Conservation (phyloP, 2,329 filamentous ascomycete species). For the Pseudogymnoascus sp. region DNA sequence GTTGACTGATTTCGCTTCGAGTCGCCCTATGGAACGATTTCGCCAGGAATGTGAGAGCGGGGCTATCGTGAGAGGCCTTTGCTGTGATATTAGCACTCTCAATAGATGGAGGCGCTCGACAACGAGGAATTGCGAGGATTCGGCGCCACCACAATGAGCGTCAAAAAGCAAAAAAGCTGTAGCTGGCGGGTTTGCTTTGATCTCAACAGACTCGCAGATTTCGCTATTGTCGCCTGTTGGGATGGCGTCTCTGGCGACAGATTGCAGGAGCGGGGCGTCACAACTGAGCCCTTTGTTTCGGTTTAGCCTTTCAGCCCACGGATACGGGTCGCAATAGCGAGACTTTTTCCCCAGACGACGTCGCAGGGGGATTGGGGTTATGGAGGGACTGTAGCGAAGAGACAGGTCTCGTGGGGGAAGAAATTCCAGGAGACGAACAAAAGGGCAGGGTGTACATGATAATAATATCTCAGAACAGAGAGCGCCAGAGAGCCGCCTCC, state of each 20-base stretch:
- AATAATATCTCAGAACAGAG: conserved; percentile 1
- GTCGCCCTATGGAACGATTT: not conserved
- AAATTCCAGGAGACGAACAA: conserved; percentile 5
- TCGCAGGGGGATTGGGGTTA: not conserved
- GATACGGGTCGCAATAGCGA: not conserved
- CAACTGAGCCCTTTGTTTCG: not conserved
- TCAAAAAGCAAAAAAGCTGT: not conserved
- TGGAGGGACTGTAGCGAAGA: not conserved
- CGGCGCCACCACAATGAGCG: not conserved
- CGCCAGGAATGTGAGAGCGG: conserved; percentile 3
- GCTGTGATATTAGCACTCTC: not conserved
- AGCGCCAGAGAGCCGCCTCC: conserved; percentile 1
- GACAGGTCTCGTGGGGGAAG: conserved; percentile 2
- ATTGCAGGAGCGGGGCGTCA: not conserved
- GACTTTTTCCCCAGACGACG: not conserved
- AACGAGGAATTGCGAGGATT: not conserved
- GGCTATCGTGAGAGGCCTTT: conserved; percentile 5
- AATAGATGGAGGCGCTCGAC: not conserved
- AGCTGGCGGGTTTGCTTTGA: not conserved
- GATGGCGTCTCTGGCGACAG: not conserved
- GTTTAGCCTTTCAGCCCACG: not conserved
- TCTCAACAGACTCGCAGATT: not conserved
- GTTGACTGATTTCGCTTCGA: conserved; percentile 5
- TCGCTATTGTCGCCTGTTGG: not conserved
- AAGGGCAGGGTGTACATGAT: conserved; percentile 7